Percentiles rank a stretch among this genome's conserved stretches.
Conservation (phyloP, 768 basidiomycete species). For the Rhizopogon sp. region DNA sequence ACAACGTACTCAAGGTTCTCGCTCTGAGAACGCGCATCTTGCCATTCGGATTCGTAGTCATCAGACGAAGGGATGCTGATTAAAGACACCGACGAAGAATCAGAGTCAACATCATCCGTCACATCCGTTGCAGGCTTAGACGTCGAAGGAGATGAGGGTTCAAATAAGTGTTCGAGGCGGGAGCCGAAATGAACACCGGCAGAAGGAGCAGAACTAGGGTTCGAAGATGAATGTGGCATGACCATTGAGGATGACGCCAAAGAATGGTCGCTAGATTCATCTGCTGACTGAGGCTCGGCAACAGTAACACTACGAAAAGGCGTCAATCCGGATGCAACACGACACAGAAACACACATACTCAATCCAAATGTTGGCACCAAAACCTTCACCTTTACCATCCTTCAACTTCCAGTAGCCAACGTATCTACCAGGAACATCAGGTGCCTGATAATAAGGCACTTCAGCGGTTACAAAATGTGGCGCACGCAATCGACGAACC, state of each 20-base stretch:
- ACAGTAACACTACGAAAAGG: conserved; percentile 53
- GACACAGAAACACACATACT: conserved; percentile 44
- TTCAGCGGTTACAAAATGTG: neutral
- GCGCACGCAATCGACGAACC: conserved; percentile 29
- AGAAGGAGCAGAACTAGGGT: conserved; percentile 12
- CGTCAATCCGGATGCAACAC: conserved; percentile 1
- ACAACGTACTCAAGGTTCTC: conserved; percentile 60
- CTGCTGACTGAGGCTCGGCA: conserved; percentile 35
- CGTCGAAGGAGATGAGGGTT: conserved; percentile 12
- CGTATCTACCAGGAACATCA: conserved; percentile 65
- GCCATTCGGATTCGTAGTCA: conserved; percentile 52
- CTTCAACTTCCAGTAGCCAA: conserved; percentile 71
- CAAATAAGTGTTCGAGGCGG: conserved; percentile 1
- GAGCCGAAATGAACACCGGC: conserved; percentile 4
- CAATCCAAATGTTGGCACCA: conserved; percentile 70
- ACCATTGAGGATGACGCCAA: conserved; percentile 62
- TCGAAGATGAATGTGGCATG: conserved; percentile 47
- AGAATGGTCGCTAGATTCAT: conserved; percentile 39
- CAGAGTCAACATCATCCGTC: conserved; percentile 26
- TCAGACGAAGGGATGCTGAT: conserved; percentile 57
- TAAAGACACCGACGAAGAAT: conserved; percentile 48
- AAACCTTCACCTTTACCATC: conserved; percentile 58
- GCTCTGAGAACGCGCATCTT: conserved; percentile 46
- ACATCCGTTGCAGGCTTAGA: conserved; percentile 35
- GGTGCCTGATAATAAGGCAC: conserved; percentile 48